A percentile compares a stretch with the other conserved stretches of the same genome.
Conservation (phyloP, 495 filamentous ascomycete species). For the Delitschia confertaspora region DNA sequence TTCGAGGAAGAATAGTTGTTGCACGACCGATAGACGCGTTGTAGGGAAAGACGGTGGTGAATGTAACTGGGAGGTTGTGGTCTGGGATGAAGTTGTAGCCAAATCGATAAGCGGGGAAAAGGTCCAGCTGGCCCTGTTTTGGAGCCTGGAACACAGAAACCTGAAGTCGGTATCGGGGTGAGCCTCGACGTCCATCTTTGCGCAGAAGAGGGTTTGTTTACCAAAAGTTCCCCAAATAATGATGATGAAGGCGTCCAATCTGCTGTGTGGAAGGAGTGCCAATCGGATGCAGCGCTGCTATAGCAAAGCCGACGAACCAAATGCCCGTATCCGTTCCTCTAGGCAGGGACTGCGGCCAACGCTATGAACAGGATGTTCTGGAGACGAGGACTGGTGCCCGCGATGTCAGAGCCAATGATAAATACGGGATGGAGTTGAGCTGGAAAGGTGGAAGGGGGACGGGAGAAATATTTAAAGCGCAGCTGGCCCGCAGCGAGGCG, state of each 20-base stretch:
- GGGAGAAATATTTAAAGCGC: neutral
- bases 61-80: conserved; percentile 17
- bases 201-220: conserved; percentile 17
- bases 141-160: conserved; percentile 5
- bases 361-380: conserved; percentile 16
- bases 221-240: too few relatives aligned
- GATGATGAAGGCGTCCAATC: conserved; percentile 7
- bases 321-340: conserved; percentile 2
- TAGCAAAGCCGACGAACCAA: conserved; percentile 22
- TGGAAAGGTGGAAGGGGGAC: neutral
- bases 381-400: conserved; percentile 20
- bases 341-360: conserved; percentile 20
- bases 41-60: conserved; percentile 12
- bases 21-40: conserved; percentile 51
- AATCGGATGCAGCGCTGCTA: conserved; percentile 22
- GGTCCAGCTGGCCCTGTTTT: conserved; percentile 1
- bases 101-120: conserved; percentile 12
- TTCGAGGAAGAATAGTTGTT: too few relatives aligned
- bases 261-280: conserved; percentile 9
- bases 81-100: conserved; percentile 7
- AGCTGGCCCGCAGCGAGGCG: too few relatives aligned
- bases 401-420: conserved; percentile 7
- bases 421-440: neutral
- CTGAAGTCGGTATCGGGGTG: conserved; percentile 15
- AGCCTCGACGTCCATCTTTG: conserved; percentile 7